Conservation (phyloP, 371 early-diverging fungal genomes). For the Parasitella parasitica region DNA sequence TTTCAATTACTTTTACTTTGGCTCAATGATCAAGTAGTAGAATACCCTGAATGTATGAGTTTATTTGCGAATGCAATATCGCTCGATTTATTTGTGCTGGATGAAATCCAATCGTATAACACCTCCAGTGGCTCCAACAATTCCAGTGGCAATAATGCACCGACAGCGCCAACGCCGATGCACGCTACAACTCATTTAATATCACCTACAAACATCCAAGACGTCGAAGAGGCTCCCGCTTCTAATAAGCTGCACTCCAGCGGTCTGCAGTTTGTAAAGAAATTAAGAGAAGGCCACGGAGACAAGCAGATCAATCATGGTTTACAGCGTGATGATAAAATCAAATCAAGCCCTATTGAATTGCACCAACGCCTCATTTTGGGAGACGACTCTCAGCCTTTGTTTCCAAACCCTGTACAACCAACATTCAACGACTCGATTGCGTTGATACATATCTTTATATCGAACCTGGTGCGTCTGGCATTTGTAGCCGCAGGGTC, state of each 20-base stretch:
- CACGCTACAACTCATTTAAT: slow-evolving; percentile 20
- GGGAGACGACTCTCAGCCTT: slow-evolving; percentile 48
- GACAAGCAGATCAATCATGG: slow-evolving; percentile 37
- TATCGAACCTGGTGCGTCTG: slow-evolving; percentile 59
- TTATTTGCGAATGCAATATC: slow-evolving; percentile 68
- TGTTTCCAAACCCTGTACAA: slow-evolving; percentile 57
- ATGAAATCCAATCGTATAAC: slow-evolving; percentile 46
- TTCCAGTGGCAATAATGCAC: background rate
- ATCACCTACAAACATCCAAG: slow-evolving; percentile 8
- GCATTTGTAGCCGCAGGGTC: slow-evolving; percentile 71
- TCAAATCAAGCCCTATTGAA: slow-evolving; percentile 28
- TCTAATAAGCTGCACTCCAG: slow-evolving; percentile 25
- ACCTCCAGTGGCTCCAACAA: slow-evolving; percentile 18
- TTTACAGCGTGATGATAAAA: slow-evolving; percentile 33
- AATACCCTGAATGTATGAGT: slow-evolving; percentile 62
- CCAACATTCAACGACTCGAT: slow-evolving; percentile 62
- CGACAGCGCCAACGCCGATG: background rate
- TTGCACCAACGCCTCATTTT: slow-evolving; percentile 35
- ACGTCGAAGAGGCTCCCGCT: background rate
- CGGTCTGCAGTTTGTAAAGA: slow-evolving; percentile 43
- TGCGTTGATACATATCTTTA: slow-evolving; percentile 56
- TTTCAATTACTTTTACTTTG: slow-evolving; percentile 73
- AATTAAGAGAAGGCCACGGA: slow-evolving; percentile 37
- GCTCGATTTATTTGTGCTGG: slow-evolving; percentile 65
- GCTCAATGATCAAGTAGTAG: slow-evolving; percentile 67